Evolutionary conservation across 2,329 filamentous ascomycete genomes (phyloP), one percentile per base, ranked within the genome.

Genomic region (Nigrospora osmanthi): DNA sequence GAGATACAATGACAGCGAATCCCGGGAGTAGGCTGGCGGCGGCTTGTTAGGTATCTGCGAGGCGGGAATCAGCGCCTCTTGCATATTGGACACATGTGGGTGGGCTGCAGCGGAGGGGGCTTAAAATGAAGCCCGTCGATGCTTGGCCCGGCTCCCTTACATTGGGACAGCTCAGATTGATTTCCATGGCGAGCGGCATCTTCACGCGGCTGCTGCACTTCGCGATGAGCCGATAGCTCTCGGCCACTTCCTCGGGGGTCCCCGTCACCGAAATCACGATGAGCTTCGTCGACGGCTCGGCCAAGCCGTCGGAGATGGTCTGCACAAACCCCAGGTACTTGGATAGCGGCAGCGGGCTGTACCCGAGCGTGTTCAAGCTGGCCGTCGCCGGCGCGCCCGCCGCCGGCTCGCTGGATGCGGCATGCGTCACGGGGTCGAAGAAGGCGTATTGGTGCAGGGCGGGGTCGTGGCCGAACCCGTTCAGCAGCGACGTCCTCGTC

Each of bases 101-200:
- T 10, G 7, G 7, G 23, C 23, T 28, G 2, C 23, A 10, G 23
- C 23, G 9, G 23, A 10, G 23, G 23, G 23, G 23, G 23, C 23
- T 23, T n/a, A n/a, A n/a, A 28, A 28, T 10, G 5, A 28, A 6
- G 23, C 23, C 7, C 23, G 23, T 4, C 23, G 23, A 28, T 28
- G 23, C 23, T 28, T 10, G 7, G 23, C 23, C 5, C 6, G 23
- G 2, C 10, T 28, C 23, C 23, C 23, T 28, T 28, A 28, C 23
- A 55, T 91, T 90, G 0, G 87, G 87, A 53, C 87, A 90, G 31
- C 79, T 85, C 30, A 90, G 75, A 58, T 91, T 91, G 55, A 90
- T 70, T 62, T 91, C 87, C 69, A 89, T 78, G 15, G 80, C 81
- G 1, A 87, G 66, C 1, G 71, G 70, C 51, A 80, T 50, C 1